Base-by-base conservation (phyloP, 805 yeast genomes). In the Vanderwaltozyma verrucispora region DNA sequence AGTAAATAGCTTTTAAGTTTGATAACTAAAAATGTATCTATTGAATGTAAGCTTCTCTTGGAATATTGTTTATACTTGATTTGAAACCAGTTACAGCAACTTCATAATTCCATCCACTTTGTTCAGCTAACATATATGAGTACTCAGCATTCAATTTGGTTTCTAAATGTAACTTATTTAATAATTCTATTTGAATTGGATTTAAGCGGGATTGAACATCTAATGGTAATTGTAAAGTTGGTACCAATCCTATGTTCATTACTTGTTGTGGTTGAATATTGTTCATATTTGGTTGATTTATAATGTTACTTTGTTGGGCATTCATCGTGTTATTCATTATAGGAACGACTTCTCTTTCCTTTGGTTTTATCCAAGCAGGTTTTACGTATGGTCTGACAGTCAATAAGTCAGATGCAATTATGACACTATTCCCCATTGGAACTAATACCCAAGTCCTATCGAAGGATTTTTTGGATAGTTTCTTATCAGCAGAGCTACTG, bases 401-500 rank as follows among this genome's bases (percentile, higher is more conserved):
- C 36, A 92, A 65, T 54, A 84, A 57, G 60, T 92, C 98, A 25
- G 94, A 80, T 13, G 95, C 96, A 23, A 92, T 76, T 65, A 85
- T 74, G 23, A 74, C 64, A 4, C 87, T 82, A 39, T 71, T 70
- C 14, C 77, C 72, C 12, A 79, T 80, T 12, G 83, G 77, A 2
- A 87, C 78, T 19, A 83, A 64, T n/a, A 84, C 67, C 54, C 92
- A 77, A 1, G 80, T 69, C 53, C 98, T 71, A 57, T 92, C 98
- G 59, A 92, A 92, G 9, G 92, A 75, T 54, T 92, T 80, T 47
- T 68, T 69, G 5, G 73, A 64, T 26, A 79, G 60, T 23, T 69
- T 56, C 16, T 60, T 55, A 15, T 54, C 50, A 12, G 50, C 35
- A 33, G 56, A 45, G 6, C 53, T 34, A 12, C 48, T 46, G 41